Base-by-base conservation (phyloP, 805 yeast genomes). In the Yarrowia sp. region DNA sequence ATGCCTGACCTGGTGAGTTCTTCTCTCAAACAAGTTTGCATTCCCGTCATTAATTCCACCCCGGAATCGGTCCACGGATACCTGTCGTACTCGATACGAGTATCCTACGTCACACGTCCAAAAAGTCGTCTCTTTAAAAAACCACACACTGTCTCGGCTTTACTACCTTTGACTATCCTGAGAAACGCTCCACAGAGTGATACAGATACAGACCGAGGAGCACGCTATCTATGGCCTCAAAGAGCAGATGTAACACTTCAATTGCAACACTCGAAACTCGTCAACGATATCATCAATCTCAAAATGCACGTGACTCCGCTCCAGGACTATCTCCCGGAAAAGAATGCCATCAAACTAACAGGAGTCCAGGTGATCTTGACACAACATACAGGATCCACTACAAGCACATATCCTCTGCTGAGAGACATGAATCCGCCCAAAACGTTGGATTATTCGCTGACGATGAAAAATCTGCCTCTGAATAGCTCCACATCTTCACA, bases 281-380 rank as follows among this genome's bases (percentile, higher is more conserved):
- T 36, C 46, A 54, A 54, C 35, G 46, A 54, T n/a, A 36, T 54
- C 35, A 54, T 54, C 46, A 54, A 54, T 16, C 35, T 54, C 26
- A 36, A 19, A 7, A 30, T 54, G 35, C 38, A 54, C 19, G 61
- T 54, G 16, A 54, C 41, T 1, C 59, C 43, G 2, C 43, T 51
- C 2, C 43, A 51, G 22, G 59, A 54, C 14, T 54, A 36, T 14
- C 17, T 54, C 21, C 40, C 58, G 4, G 58, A 35, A 19, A 38
- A 54, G 26, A 26, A 38, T 35, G 41, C 61, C 19, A 38, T 38
- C 24, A 54, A 54, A 19, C 26, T 54, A 14, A 26, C 8, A 3
- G 38, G 61, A 3, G 61, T 54, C 10, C 26, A 35, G 19, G 61
- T 35, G n/a, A 16, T 38, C 2, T 19, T 54, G n/a, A 54, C 46